These are phyloP conservation scores for Chaetomium olivaceum DNA, from an alignment of 2,329 filamentous ascomycete species.

Conservation along the genomic window DNA sequence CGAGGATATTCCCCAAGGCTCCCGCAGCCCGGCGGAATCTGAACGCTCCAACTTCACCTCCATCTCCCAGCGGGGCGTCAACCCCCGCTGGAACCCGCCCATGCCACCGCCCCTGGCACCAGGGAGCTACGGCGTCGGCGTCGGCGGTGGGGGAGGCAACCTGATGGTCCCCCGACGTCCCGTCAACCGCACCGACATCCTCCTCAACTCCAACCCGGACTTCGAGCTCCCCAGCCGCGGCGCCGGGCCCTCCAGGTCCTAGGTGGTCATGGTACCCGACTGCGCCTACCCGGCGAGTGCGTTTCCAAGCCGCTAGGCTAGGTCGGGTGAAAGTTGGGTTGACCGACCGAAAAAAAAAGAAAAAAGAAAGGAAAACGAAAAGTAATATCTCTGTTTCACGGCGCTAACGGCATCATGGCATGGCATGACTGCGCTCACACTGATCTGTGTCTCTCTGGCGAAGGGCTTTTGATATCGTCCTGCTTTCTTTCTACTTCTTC, in stretches of 20 bases:
- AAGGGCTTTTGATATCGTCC: not conserved
- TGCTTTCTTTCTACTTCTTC: not conserved
- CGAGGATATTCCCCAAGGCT: constrained; percentile 44
- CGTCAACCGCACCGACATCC: constrained; percentile 65
- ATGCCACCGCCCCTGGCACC: constrained; percentile 47
- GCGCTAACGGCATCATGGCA: constrained; percentile 6
- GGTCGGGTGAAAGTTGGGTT: constrained; percentile 1
- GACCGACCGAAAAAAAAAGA: not conserved
- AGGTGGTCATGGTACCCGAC: constrained; percentile 51
- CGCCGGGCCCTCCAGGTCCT: constrained; percentile 26
- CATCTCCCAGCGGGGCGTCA: constrained; percentile 83
- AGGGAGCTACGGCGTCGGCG: constrained; percentile 39
- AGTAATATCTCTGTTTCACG: not conserved
- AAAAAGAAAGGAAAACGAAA: not conserved
- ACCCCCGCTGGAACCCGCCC: constrained; percentile 77
- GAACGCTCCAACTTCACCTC: constrained; percentile 87
- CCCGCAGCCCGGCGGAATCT: constrained; percentile 72
- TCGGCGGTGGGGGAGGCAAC: not conserved
- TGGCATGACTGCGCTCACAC: not conserved
- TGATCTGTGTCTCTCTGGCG: not conserved
- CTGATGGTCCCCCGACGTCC: constrained; percentile 43
- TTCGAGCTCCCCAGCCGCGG: constrained; percentile 65
- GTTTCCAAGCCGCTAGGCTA: not conserved
- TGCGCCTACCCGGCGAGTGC: constrained; percentile 54
- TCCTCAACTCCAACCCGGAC: constrained; percentile 80